Percentiles rank a stretch among this genome's conserved stretches.
phyloP scores from a whole-genome alignment of 2,329 filamentous ascomycete species.

The Colletotrichum tamarilloi region DNA sequence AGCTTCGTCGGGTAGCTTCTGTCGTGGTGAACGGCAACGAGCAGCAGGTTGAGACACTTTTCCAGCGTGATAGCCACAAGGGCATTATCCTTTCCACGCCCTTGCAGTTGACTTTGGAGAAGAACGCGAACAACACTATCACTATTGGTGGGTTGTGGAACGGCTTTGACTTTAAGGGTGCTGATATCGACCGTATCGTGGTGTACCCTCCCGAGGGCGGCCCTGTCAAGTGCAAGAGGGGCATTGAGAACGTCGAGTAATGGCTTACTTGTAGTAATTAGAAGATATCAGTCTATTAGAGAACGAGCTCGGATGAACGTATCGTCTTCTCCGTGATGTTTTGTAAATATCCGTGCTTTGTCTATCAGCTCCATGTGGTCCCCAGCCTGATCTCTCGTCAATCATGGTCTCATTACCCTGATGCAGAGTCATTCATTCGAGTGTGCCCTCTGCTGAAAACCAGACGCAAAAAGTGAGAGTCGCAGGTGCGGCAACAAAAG shows the following conservation, averaged over 20 bases:
- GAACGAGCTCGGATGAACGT: neutral
- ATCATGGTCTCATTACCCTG: too few relatives aligned
- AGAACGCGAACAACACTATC: conserved; percentile 63
- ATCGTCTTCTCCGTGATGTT: neutral
- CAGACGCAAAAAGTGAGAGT: too few relatives aligned
- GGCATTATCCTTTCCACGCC: conserved; percentile 69
- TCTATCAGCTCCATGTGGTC: too few relatives aligned
- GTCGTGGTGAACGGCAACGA: conserved; percentile 66
- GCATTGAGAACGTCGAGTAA: neutral
- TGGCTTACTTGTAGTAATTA: neutral
- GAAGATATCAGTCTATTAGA: neutral
- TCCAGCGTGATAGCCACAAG: conserved; percentile 66
- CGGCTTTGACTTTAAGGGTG: conserved; percentile 66
- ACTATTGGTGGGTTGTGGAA: conserved; percentile 68
- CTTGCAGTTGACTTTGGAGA: conserved; percentile 62
- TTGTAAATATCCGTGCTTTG: too few relatives aligned
- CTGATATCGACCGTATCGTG: conserved; percentile 68
- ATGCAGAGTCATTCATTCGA: too few relatives aligned
- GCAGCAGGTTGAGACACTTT: conserved; percentile 58
- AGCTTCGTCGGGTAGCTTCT: conserved; percentile 68
- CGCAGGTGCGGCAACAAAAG: too few relatives aligned
- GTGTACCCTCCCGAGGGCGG: conserved; percentile 66
- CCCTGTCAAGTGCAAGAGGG: conserved; percentile 17
- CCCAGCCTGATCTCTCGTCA: too few relatives aligned
- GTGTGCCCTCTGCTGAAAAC: too few relatives aligned